These are phyloP conservation scores for Fusarium sublunatum DNA, from an alignment of 2,329 filamentous ascomycete species.

Conservation along the genomic window DNA sequence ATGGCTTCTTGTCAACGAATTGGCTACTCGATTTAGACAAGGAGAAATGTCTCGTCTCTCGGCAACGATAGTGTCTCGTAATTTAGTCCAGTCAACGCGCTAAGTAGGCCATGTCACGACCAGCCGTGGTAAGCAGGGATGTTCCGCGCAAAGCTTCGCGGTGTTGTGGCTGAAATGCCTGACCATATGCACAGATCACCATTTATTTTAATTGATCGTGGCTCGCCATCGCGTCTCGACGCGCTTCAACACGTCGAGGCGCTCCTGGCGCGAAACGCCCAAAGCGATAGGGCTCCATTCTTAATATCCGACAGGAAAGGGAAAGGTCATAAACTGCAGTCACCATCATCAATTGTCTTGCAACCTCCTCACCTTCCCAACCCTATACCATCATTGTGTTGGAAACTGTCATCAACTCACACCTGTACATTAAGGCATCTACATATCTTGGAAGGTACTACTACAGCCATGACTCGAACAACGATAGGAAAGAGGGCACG, in stretches of 20 bases:
- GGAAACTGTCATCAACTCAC: constrained; percentile 35
- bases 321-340: constrained; percentile 32
- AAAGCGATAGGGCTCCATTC: constrained; percentile 27
- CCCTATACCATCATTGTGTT: constrained; percentile 32
- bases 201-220: constrained; percentile 45
- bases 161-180: constrained; percentile 26
- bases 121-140: constrained; percentile 3
- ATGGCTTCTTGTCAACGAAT: constrained; percentile 21
- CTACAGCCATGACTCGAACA: constrained; percentile 46
- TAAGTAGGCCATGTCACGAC: constrained; percentile 6
- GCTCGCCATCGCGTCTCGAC: constrained; percentile 49
- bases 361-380: constrained; percentile 33
- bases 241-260: constrained; percentile 46
- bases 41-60: constrained; percentile 11
- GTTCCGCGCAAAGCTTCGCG: constrained; percentile 16
- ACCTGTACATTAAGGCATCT: constrained; percentile 28
- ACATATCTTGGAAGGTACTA: constrained; percentile 30
- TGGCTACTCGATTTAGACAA: constrained; percentile 32
- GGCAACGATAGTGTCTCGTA: constrained; percentile 15
- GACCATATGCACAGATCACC: constrained; percentile 43
- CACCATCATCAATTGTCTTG: constrained; percentile 24
- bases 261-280: constrained; percentile 41
- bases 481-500: constrained; percentile 53
- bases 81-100: constrained; percentile 30
- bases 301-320: constrained; percentile 34